Percentiles rank a stretch among this genome's conserved stretches.
These are phyloP conservation scores for Holtermanniella nyarrowii DNA, from an alignment of 768 basidiomycete species.

Conservation along the genomic window DNA sequence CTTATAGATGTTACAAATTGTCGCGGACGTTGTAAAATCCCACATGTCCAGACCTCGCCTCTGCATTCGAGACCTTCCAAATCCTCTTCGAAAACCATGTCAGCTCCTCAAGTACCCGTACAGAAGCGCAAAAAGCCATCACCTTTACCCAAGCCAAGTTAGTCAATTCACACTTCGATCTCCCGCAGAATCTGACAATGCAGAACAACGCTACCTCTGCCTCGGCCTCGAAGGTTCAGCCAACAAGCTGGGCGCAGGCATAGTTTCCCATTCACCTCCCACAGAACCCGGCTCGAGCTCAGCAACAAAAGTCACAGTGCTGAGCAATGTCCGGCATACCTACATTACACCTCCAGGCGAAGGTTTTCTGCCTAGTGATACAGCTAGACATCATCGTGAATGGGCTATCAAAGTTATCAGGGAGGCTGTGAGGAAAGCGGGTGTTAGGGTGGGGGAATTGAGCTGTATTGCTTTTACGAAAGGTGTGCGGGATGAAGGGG, in stretches of 20 bases:
- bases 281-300: constrained; percentile 1
- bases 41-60: too few species aligned
- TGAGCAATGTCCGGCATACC: constrained; percentile 93
- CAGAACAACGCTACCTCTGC: constrained; percentile 50
- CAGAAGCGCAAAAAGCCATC: constrained; percentile 23
- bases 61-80: too few species aligned
- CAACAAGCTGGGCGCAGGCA: constrained; percentile 90
- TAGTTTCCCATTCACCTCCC: constrained; percentile 64
- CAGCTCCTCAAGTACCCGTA: too few species aligned
- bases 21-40: too few species aligned
- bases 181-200: background rate
- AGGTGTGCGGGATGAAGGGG: constrained; percentile 47
- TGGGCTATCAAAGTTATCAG: constrained; percentile 78
- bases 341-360: constrained; percentile 97
- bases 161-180: constrained; percentile 1
- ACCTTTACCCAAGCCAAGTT: constrained; percentile 20
- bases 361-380: constrained; percentile 92
- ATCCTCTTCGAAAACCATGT: too few species aligned
- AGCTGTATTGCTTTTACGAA: constrained; percentile 97
- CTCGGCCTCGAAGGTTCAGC: constrained; percentile 95
- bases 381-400: constrained; percentile 87
- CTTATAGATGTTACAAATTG: too few species aligned
- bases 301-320: constrained; percentile 52
- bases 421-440: constrained; percentile 60
- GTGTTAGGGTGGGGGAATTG: constrained; percentile 60